phyloP scores from a whole-genome alignment of 352 stramenopile species.

The Globisporangium takayamanum region DNA sequence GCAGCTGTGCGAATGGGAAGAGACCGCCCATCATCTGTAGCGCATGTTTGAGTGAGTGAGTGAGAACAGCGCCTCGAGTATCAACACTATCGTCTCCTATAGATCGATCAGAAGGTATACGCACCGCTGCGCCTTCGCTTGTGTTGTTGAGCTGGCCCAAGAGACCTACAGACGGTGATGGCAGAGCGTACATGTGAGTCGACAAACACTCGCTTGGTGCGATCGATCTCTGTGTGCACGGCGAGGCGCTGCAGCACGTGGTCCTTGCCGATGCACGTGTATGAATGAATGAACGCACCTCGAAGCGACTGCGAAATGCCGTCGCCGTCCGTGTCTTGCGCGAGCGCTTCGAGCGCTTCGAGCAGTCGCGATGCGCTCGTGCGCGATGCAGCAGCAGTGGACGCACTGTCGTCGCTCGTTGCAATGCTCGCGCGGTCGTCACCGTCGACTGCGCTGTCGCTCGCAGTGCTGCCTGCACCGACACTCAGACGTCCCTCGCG shows the following conservation, averaged over 20 bases:
- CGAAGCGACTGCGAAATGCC: conserved; percentile 37
- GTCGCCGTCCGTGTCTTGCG: conserved; percentile 21
- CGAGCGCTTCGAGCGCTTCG: conserved; percentile 48
- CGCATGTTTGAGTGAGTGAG: neutral
- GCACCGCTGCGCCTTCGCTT: conserved; percentile 7
- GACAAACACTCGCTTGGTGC: neutral
- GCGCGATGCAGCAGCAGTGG: conserved; percentile 1
- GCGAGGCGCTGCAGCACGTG: neutral
- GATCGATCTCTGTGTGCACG: neutral
- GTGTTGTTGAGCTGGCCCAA: conserved; percentile 2
- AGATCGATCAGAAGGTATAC: neutral
- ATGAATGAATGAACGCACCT: conserved; percentile 3
- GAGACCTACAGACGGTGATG: neutral
- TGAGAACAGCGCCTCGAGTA: too few relatives aligned
- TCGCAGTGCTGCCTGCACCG: neutral
- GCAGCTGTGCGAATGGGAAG: conserved; percentile 50
- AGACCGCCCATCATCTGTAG: conserved; percentile 26
- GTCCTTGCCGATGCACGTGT: too few relatives aligned
- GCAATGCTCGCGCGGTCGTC: conserved; percentile 1
- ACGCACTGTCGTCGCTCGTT: neutral
- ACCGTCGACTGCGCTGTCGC: conserved; percentile 4
- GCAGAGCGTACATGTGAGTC: neutral
- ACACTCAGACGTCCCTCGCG: neutral
- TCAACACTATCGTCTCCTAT: neutral
- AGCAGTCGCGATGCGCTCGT: conserved; percentile 35